These are phyloP conservation scores for Aspergillus japonicus DNA, from an alignment of 2,329 filamentous ascomycete genomes.

Conservation along the genomic window DNA sequence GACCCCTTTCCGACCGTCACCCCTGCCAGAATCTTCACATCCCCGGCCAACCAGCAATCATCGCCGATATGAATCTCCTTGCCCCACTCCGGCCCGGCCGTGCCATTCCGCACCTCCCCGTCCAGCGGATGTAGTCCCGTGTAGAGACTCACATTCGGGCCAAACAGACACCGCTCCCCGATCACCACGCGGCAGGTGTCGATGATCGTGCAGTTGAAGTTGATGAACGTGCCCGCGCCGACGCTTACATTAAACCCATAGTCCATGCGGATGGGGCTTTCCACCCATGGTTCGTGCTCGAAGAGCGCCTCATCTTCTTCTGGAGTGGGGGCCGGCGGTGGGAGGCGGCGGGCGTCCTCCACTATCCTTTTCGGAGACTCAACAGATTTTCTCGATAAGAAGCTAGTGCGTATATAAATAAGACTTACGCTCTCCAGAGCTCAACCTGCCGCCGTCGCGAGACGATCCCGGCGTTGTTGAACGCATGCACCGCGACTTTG, in stretches of 20 bases:
- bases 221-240: constrained; percentile 72
- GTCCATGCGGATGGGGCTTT: constrained; percentile 67
- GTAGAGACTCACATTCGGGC: constrained; percentile 73
- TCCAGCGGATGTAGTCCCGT: constrained; percentile 73
- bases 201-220: constrained; percentile 69
- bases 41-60: constrained; percentile 76
- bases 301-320: constrained; percentile 17
- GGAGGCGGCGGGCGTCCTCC: background rate
- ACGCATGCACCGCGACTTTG: constrained; percentile 56
- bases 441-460: background rate
- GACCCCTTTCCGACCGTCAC: constrained; percentile 72
- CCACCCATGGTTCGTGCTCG: constrained; percentile 30
- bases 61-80: constrained; percentile 71
- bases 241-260: constrained; percentile 72
- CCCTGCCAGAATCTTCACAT: constrained; percentile 68
- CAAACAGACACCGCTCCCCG: constrained; percentile 71
- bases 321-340: background rate
- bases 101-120: constrained; percentile 68
- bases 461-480: constrained; percentile 45
- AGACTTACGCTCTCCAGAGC: background rate
- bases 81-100: constrained; percentile 69
- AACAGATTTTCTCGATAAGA: too few relatives aligned
- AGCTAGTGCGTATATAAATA: too few relatives aligned
- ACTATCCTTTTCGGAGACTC: background rate
- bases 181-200: constrained; percentile 65